A percentile compares a stretch with the other conserved stretches of the same genome.
Conservation (phyloP, 371 early-diverging fungal species). For the Cokeromyces recurvatus region DNA sequence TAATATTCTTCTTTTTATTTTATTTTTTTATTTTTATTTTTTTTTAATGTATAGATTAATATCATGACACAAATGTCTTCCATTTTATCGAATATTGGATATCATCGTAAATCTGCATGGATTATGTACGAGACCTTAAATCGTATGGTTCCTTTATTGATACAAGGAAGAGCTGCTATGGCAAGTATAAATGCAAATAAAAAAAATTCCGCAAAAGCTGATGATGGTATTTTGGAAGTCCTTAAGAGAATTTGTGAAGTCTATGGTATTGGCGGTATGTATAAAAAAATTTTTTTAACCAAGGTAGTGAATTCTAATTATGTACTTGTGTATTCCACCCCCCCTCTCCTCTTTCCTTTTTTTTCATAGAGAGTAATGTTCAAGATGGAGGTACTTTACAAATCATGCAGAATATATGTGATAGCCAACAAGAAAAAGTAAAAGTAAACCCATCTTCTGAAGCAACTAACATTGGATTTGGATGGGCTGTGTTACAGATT, state of each 20-base stretch:
- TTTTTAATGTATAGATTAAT: conserved; percentile 55
- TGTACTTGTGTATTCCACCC: too few species aligned
- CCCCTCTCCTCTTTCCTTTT: too few species aligned
- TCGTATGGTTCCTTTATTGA: conserved; percentile 57
- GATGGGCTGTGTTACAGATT: conserved; percentile 80
- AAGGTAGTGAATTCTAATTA: too few species aligned
- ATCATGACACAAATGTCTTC: conserved; percentile 62
- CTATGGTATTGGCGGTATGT: conserved; percentile 57
- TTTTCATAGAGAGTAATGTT: conserved; percentile 17
- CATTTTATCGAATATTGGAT: conserved; percentile 60
- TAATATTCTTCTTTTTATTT: too few species aligned
- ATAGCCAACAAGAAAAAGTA: background rate
- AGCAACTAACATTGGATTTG: conserved; percentile 29
- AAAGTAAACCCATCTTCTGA: background rate
- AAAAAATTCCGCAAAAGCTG: conserved; percentile 13
- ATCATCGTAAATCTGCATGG: conserved; percentile 74
- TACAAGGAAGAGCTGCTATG: conserved; percentile 40
- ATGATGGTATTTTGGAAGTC: conserved; percentile 62
- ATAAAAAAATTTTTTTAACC: too few species aligned
- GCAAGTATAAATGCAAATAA: conserved; percentile 20
- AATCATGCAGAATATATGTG: conserved; percentile 9
- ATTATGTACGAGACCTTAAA: conserved; percentile 66
- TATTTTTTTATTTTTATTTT: too few species aligned
- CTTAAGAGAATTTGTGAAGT: conserved; percentile 65
- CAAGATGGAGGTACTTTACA: conserved; percentile 20